Evolutionary conservation across 805 yeast species (phyloP), one percentile per base, ranked within the genome.

Genomic region (Candida sakaeoensis): DNA sequence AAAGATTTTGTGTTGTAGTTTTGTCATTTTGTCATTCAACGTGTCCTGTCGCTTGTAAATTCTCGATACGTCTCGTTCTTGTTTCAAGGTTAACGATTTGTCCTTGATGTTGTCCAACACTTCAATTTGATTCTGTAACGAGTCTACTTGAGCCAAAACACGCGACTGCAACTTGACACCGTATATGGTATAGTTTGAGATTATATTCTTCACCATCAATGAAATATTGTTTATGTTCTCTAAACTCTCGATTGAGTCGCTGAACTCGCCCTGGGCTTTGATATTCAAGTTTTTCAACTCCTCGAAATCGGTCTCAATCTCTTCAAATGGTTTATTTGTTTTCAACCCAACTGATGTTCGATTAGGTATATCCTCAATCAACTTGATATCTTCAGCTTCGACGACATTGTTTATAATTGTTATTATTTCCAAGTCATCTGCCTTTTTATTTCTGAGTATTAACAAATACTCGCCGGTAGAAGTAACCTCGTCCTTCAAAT

Each of bases 391-490:
- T 15, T 25, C 18, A 2, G 34, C 14, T 24, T 18, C 37, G 6
- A 28, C 15, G 5, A 6, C 13, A 12, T 18, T 28, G 12, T 30
- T 16, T 12, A 41, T 39, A 8, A 55, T 36, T 21, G 47, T 49
- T 22, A 49, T 40, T 12, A 54, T 43, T 18, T 42, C 48, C 12
- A 48, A 43, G 22, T 42, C 46, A 14, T 43, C 41, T 5, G 37
- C 29, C 7, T 42, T 13, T 3, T 48, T 35, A 19, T 31, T 33
- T 19, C 43, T 46, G 9, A 54, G 35, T 7, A 49, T 39, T 13
- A 60, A 38, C n/a, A 58, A 39, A 39, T 56, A 61, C 6, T 53
- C 56, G 1, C 69, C 69, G 3, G 59, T 47, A 18, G 54, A 55
- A 2, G 59, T 48, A 10, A 54, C 42, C n/a, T 42, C 49, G 35